Evolutionary conservation across 192 early-diverging fungal species (phyloP).

Genomic region (Funneliformis mosseae): DNA sequence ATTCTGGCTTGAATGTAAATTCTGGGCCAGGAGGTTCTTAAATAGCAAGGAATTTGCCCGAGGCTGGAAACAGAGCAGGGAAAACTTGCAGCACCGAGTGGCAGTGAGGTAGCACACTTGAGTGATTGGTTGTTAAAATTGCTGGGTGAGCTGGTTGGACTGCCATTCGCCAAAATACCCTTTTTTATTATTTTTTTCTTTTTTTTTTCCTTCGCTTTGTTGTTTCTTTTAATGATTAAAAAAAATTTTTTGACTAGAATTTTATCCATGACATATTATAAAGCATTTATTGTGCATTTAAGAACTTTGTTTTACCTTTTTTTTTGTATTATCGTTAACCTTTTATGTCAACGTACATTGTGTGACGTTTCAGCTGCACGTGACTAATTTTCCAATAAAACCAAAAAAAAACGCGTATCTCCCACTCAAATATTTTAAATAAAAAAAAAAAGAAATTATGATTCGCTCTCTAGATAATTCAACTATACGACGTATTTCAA

Average conservation of each 20-base stretch:
- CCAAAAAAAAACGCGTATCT: not conserved
- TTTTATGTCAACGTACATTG: too few species aligned
- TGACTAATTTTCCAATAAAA: not conserved
- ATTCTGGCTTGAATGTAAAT: slow-evolving; percentile 42
- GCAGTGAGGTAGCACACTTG: slow-evolving; percentile 48
- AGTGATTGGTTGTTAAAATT: slow-evolving; percentile 35
- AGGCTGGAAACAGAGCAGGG: slow-evolving; percentile 54
- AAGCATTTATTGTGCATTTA: too few species aligned
- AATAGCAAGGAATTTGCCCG: slow-evolving; percentile 42
- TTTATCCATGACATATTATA: too few species aligned
- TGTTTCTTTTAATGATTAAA: too few species aligned
- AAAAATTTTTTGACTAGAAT: too few species aligned
- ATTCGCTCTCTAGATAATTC: slow-evolving; percentile 35
- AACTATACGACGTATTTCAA: slow-evolving; percentile 38
- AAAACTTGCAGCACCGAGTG: slow-evolving; percentile 48
- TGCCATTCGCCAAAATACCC: not conserved
- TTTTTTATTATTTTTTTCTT: not conserved
- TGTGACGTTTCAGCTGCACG: too few species aligned
- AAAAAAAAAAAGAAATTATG: not conserved
- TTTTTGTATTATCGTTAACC: too few species aligned
- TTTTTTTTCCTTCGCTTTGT: too few species aligned
- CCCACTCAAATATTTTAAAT: not conserved
- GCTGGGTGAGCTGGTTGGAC: slow-evolving; percentile 26
- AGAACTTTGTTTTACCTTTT: too few species aligned
- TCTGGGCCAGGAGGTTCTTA: slow-evolving; percentile 43